These are phyloP conservation scores for Durio zibethinus DNA, from an alignment of 345 rosid genomes.

Conservation along the genomic window DNA sequence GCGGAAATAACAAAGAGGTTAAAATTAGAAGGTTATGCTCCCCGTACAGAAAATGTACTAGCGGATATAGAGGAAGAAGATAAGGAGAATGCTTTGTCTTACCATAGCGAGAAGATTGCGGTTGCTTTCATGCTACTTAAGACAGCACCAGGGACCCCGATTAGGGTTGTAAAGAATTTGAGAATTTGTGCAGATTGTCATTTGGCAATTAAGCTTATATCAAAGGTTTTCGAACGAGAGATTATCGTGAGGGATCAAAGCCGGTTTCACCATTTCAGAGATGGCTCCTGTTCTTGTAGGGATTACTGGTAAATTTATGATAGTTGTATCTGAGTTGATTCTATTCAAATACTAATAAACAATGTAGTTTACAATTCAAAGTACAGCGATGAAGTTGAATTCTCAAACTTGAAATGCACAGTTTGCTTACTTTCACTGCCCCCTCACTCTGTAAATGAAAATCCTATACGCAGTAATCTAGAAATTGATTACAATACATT, in stretches of 20 bases:
- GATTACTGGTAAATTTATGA: constrained; percentile 54
- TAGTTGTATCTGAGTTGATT: background rate
- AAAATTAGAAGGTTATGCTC: constrained; percentile 59
- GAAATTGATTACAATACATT: too few relatives aligned
- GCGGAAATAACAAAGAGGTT: constrained; percentile 51
- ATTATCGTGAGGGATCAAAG: constrained; percentile 78
- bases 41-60: constrained; percentile 51
- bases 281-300: constrained; percentile 63
- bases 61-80: constrained; percentile 84
- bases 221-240: constrained; percentile 58
- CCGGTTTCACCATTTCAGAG: constrained; percentile 75
- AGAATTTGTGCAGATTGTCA: constrained; percentile 89
- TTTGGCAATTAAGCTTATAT: constrained; percentile 64
- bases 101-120: constrained; percentile 88
- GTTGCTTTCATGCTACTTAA: constrained; percentile 70
- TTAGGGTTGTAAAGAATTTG: constrained; percentile 65
- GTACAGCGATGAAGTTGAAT: background rate
- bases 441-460: too few relatives aligned
- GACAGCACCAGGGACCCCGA: constrained; percentile 52
- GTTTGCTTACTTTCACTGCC: background rate
- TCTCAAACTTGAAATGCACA: background rate
- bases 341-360: background rate
- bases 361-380: background rate
- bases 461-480: too few relatives aligned
- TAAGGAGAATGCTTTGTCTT: constrained; percentile 60